Conservation (phyloP, 495 filamentous ascomycete genomes). For the Xylaria castorea region DNA sequence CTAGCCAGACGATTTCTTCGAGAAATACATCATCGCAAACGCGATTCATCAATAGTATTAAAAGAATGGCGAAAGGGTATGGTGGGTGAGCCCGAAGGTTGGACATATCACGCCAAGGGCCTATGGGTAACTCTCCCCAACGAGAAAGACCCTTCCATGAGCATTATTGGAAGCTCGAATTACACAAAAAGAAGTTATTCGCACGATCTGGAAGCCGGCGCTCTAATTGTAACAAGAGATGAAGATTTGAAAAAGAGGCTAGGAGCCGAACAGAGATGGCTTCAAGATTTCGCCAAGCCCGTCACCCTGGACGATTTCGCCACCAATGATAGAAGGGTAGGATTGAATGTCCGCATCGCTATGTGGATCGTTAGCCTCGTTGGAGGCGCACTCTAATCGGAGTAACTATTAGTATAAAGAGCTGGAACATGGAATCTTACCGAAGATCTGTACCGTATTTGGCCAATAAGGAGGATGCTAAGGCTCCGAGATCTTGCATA, state of each 20-base stretch:
- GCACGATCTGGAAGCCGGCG: slow-evolving; percentile 87
- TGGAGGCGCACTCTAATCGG: slow-evolving; percentile 67
- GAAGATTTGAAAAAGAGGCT: slow-evolving; percentile 73
- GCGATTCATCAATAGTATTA: slow-evolving; percentile 68
- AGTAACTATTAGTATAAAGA: neutral
- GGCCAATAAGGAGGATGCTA: slow-evolving; percentile 5
- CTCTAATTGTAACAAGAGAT: slow-evolving; percentile 82
- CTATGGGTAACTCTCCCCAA: slow-evolving; percentile 84
- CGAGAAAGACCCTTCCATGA: slow-evolving; percentile 70
- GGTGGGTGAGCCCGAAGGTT: slow-evolving; percentile 79
- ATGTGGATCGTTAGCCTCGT: slow-evolving; percentile 87
- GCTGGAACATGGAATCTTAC: neutral
- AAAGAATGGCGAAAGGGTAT: slow-evolving; percentile 89
- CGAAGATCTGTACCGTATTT: slow-evolving; percentile 15
- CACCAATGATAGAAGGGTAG: slow-evolving; percentile 79
- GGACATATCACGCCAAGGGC: slow-evolving; percentile 99
- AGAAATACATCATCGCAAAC: slow-evolving; percentile 65
- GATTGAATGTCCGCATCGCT: slow-evolving; percentile 82
- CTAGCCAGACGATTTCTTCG: slow-evolving; percentile 83
- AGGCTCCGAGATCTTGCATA: slow-evolving; percentile 12
- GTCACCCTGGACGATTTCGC: slow-evolving; percentile 78
- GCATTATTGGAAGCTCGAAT: slow-evolving; percentile 88
- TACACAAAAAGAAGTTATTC: slow-evolving; percentile 94
- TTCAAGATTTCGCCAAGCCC: slow-evolving; percentile 71
- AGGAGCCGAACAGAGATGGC: slow-evolving; percentile 76